Evolutionary conservation across 805 yeast genomes (phyloP), one percentile per base, ranked within the genome.

Genomic region (Schwanniomyces yamadae): DNA sequence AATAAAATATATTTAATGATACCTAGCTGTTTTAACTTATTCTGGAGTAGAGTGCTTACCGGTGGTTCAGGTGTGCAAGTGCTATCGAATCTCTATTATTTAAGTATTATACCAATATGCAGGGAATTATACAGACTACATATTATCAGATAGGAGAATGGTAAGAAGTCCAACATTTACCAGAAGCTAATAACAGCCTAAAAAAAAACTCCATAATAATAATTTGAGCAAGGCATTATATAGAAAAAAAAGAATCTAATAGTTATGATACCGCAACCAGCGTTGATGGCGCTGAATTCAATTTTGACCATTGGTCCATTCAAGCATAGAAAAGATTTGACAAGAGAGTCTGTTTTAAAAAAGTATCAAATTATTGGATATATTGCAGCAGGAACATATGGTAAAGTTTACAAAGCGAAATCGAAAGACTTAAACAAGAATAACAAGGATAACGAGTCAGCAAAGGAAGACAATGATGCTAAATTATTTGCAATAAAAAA

Each of bases 311-410:
- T 66, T 6, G 73, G 69, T 2, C 73, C 73, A 6, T 68, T 64
- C 49, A 61, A 67, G 39, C 73, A 65, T 40, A 61, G 76, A 26
- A 82, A 40, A 66, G 96, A 88, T 54, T 59, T 73, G 17, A 61
- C 75, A 10, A 63, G 96, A 34, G 71, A 77, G 20, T 80, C 85
- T 2, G 96, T 93, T 3, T 63, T 88, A n/a, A 82, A 83, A 34
- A 84, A 82, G 49, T 93, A 90, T 61, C 90, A 84, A 43, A 83
- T 93, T 41, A 63, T 89, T 12, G 99, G 99, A 0, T 93, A 93
- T 60, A 93, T 93, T 40, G 99, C 99, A 1, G 96, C 99, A 0
- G 99, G 99, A 25, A 93, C 99, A 0, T 93, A 93, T 59, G 99
- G 99, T 39, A 77, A 88, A 40, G 96, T 88, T 15, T 93, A 89